Base-by-base conservation (phyloP, 1,284 basidiomycete species). In the Microbotryomycetes sp. region DNA sequence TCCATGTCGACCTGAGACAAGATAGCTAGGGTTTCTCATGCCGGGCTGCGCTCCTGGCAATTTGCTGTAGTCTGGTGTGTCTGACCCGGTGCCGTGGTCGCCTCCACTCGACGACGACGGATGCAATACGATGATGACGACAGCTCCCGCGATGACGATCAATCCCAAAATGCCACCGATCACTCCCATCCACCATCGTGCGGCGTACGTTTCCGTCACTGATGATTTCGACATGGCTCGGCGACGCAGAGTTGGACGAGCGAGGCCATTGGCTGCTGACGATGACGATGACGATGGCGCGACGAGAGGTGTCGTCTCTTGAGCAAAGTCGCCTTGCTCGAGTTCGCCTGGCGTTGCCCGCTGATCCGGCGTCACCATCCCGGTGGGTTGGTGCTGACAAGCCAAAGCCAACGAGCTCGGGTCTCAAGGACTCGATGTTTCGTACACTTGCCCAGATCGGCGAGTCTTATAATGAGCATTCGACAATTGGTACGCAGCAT, bases 1-100 rank as follows among this genome's bases (percentile, higher is more conserved):
- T 4, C 88, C 92, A 70, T 86, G 78, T 28, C 79, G 79, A 0
- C 86, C 91, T 62, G 83, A 77, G 49, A 87, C 81, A 42, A 90
- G 80, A 70, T 86, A 89, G 15, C 86, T 84, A 1, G 86, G 86
- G 69, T 92, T 92, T 28, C 79, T 56, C n/a, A 63, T 47, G 19
- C 72, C 72, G 23, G 65, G 65, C 42, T 60, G 57, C 3, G 72
- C 70, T 16, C 60, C 60, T n/a, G 72, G 72, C 22, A 73, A 59
- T 49, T 62, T 62, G 32, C 60, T 67, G 45, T 61, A 64, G 42
- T 69, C 67, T 30, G 67, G 67, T 30, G 60, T 64, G 31, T 65
- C 63, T 15, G 62, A 49, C 6, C 32, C n/a, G n/a, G 22, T 28
- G 12, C 30, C 19, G 0, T 54, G 36, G 15, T 28, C 47, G 22